Base-by-base conservation (phyloP, 441 rosid genomes). In the Gossypium gossypioides region DNA sequence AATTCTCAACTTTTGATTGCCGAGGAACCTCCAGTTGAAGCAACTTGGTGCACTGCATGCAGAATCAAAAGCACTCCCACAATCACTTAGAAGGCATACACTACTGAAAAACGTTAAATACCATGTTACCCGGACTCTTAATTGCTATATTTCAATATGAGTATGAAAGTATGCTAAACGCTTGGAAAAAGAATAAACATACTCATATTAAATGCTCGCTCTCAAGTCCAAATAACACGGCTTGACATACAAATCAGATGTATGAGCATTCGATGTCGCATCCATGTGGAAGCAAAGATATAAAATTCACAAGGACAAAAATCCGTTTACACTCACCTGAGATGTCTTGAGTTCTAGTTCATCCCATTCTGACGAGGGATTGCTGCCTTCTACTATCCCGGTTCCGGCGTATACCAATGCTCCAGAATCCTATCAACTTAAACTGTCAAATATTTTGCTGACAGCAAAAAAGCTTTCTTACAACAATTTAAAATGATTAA, bases 311-410 rank as follows among this genome's bases (percentile, higher is more conserved):
- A 10, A 10, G 58, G 21, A 54, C 46, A 59, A 70, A 25, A 29
- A 61, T 52, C 24, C 3, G 16, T n/a, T 8, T 15, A n/a, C 22
- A 21, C 37, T 21, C 64, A 91, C 97, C 96, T 91, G 98, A 79
- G 97, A 93, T 75, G 90, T 91, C 87, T 93, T 93, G 32, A 89
- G 89, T 77, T 94, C 96, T 46, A 94, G 87, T 78, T 94, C 98
- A 76, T 88, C 91, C 98, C 98, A 94, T 80, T 94, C 98, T 56
- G 73, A 84, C 62, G 89, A 78, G 63, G 98, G 89, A 76, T 86
- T 52, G 74, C 98, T 94, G 79, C 97, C 96, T 79, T 91, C 86
- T 37, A 91, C 96, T 71, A 91, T 94, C 71, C 97, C 98, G 0
- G 98, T 85, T 62, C 97, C 98, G 0, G 97, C 96, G 75, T 90